These are phyloP conservation scores for Populus davidiana DNA, from an alignment of 345 rosid genomes.

Conservation along the genomic window DNA sequence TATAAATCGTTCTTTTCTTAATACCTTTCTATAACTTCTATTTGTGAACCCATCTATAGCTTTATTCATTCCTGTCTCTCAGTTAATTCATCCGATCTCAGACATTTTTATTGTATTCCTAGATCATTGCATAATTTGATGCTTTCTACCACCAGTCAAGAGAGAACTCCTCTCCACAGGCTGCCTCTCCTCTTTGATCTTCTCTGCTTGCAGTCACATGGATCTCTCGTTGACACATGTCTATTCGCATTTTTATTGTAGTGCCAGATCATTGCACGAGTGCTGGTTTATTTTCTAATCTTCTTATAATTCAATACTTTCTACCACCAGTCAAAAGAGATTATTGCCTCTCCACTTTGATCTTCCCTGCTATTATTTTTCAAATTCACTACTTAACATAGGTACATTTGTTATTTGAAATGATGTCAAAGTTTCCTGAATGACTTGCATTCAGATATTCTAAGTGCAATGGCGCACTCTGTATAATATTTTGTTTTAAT, in stretches of 20 bases:
- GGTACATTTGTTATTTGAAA: background rate
- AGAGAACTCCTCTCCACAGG: background rate
- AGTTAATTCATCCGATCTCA: background rate
- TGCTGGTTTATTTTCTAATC: background rate
- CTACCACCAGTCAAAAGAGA: background rate
- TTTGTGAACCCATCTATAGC: background rate
- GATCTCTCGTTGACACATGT: background rate
- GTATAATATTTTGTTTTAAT: background rate
- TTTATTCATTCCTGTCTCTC: background rate
- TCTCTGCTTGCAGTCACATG: background rate
- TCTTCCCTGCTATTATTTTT: background rate
- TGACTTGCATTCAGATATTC: background rate
- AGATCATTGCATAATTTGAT: background rate
- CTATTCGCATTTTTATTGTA: background rate
- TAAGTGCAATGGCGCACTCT: background rate
- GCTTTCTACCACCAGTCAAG: background rate
- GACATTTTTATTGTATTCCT: background rate
- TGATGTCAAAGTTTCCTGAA: background rate
- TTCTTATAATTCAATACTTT: background rate
- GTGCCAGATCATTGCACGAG: background rate
- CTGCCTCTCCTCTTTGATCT: background rate
- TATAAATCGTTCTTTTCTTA: background rate
- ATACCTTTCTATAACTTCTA: background rate
- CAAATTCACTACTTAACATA: background rate
- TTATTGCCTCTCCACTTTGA: background rate